phyloP scores from a whole-genome alignment of 306 rosid species.

The Glycine tomentella region DNA sequence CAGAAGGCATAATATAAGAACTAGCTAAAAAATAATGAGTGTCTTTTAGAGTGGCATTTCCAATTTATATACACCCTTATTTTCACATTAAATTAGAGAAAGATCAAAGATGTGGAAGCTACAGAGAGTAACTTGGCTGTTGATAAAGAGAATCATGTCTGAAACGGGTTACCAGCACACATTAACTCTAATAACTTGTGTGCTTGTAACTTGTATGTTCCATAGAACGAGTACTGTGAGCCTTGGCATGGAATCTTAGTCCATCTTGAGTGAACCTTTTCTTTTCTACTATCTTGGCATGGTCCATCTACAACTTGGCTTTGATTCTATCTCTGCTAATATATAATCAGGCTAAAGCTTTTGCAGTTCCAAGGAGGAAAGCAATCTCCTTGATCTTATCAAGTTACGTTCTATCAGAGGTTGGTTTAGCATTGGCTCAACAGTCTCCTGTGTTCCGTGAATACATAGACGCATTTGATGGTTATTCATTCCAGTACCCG shows the following conservation, averaged over 20 bases:
- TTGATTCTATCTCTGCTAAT: conserved; percentile 61
- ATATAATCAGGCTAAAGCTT: conserved; percentile 82
- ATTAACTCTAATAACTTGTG: not conserved
- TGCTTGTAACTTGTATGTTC: not conserved
- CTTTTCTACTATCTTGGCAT: not conserved
- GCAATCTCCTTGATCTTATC: conserved; percentile 82
- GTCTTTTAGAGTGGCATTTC: no score
- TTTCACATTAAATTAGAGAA: no score
- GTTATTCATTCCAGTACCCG: conserved; percentile 85
- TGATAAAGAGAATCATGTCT: no score
- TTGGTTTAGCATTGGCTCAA: conserved; percentile 57
- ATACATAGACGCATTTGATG: conserved; percentile 86
- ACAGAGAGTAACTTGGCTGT: no score
- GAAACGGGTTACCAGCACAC: no score
- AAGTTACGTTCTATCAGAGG: conserved; percentile 60
- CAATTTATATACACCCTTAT: no score
- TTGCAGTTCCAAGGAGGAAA: conserved; percentile 90
- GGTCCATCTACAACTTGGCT: not conserved
- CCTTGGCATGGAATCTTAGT: not conserved
- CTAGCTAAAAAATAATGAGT: not conserved
- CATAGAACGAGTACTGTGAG: not conserved
- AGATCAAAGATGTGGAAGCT: no score
- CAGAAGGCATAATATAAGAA: not conserved
- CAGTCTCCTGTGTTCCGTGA: conserved; percentile 66
- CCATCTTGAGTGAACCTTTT: not conserved